Conservation (phyloP, 2,329 filamentous ascomycete species). For the Talaromyces piceae region DNA sequence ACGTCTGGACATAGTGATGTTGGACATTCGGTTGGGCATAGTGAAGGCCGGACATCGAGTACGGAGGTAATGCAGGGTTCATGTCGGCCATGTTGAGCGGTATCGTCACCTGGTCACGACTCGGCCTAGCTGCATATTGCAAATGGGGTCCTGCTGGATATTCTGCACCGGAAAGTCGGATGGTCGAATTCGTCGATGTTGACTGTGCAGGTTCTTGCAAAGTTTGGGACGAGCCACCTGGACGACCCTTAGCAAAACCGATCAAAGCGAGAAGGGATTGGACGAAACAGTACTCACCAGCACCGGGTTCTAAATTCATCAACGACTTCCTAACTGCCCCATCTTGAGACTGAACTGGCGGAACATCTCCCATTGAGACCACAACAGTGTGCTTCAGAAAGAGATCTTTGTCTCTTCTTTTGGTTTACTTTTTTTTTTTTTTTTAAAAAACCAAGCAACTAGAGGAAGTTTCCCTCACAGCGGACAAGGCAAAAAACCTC, state of each 20-base stretch:
- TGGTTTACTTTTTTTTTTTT: not conserved
- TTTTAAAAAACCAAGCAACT: not conserved
- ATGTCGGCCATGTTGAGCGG: slow-evolving; percentile 24
- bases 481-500: too few species aligned
- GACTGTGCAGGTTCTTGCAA: slow-evolving; percentile 6
- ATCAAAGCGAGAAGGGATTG: not conserved
- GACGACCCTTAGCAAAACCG: not conserved
- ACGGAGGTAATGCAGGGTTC: slow-evolving; percentile 22
- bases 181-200: slow-evolving; percentile 3
- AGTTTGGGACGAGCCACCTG: slow-evolving; percentile 3
- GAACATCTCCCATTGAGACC: slow-evolving; percentile 24
- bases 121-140: slow-evolving; percentile 14
- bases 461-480: not conserved
- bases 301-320: too few species aligned
- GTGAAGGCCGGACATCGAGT: slow-evolving; percentile 10
- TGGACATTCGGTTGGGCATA: slow-evolving; percentile 21
- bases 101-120: slow-evolving; percentile 17
- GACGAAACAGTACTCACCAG: too few species aligned
- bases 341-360: slow-evolving; percentile 16
- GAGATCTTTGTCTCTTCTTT: not conserved
- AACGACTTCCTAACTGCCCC: slow-evolving; percentile 12
- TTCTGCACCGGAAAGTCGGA: slow-evolving; percentile 16
- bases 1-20: slow-evolving; percentile 19
- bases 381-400: not conserved
- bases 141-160: slow-evolving; percentile 15